phyloP scores from a whole-genome alignment of 768 basidiomycete genomes.

The Clitopilus passeckerianus region DNA sequence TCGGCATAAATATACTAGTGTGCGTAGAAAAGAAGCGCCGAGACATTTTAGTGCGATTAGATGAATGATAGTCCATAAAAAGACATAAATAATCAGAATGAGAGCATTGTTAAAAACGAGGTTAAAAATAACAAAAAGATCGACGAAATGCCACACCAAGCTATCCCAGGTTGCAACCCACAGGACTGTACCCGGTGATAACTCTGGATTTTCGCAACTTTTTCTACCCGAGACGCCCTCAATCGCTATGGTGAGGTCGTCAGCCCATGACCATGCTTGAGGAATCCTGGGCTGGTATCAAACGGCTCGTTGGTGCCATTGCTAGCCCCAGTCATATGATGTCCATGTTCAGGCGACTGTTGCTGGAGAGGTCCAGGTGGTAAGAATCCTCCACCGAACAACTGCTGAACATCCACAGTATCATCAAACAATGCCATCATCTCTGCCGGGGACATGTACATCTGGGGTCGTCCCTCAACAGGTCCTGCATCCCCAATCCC shows the following conservation, averaged over 20 bases:
- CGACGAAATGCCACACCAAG: too few species aligned
- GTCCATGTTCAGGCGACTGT: slow-evolving; percentile 4
- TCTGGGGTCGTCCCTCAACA: slow-evolving; percentile 41
- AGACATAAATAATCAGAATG: too few species aligned
- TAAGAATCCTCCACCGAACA: slow-evolving; percentile 24
- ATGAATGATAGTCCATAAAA: not conserved
- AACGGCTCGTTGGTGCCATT: slow-evolving; percentile 13
- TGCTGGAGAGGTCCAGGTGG: slow-evolving; percentile 14
- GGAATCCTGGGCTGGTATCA: slow-evolving; percentile 21
- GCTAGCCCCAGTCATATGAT: slow-evolving; percentile 7
- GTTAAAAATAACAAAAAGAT: too few species aligned
- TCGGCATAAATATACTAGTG: not conserved
- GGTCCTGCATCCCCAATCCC: slow-evolving; percentile 22
- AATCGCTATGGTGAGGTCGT: slow-evolving; percentile 28
- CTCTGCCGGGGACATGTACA: slow-evolving; percentile 56
- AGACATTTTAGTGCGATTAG: not conserved
- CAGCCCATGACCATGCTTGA: slow-evolving; percentile 28
- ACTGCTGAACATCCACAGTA: slow-evolving; percentile 33
- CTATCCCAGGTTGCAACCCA: too few species aligned
- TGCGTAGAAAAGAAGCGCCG: not conserved
- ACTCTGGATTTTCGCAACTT: not conserved
- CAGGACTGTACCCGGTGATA: too few species aligned
- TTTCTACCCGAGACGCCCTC: not conserved
- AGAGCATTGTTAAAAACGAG: too few species aligned
- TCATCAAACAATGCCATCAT: slow-evolving; percentile 61